phyloP scores from a whole-genome alignment of 768 basidiomycete genomes.

The Lactifluus volemus region DNA sequence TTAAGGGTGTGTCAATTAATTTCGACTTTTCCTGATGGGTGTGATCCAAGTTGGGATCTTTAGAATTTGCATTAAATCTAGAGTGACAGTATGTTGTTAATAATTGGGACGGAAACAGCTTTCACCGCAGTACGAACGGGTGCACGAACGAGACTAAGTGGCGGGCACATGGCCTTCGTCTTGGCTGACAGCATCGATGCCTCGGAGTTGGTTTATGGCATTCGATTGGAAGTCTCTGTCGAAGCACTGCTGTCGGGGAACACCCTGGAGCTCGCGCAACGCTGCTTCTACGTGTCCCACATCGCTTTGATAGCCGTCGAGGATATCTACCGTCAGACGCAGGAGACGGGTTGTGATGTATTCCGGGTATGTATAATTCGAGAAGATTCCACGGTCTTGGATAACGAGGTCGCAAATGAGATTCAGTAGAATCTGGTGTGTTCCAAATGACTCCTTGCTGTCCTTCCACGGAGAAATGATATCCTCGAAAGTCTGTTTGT shows the following conservation, averaged over 20 bases:
- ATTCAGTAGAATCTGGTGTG: background rate
- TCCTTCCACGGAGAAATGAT: background rate
- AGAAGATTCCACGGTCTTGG: background rate
- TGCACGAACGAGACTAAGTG: background rate
- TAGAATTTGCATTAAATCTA: background rate
- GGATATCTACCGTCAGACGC: background rate
- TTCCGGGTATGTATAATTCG: background rate
- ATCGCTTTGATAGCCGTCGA: background rate
- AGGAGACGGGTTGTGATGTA: background rate
- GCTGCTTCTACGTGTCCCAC: background rate
- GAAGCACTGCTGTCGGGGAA: background rate
- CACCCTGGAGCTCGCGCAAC: background rate
- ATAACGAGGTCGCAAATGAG: conserved; percentile 3
- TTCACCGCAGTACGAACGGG: background rate
- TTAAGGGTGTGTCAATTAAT: too few species aligned
- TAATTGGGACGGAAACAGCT: background rate
- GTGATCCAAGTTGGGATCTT: background rate
- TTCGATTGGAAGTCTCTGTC: background rate
- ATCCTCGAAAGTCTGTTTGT: background rate
- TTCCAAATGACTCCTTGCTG: background rate
- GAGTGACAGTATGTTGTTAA: too few species aligned
- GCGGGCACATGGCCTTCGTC: background rate
- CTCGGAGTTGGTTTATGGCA: background rate
- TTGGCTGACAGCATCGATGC: background rate
- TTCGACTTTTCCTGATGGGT: too few species aligned